A percentile compares a stretch with the other conserved stretches of the same genome.
Evolutionary conservation across 2,329 filamentous ascomycete genomes (phyloP).

Genomic region (Berkeleyomyces rouxiae): DNA sequence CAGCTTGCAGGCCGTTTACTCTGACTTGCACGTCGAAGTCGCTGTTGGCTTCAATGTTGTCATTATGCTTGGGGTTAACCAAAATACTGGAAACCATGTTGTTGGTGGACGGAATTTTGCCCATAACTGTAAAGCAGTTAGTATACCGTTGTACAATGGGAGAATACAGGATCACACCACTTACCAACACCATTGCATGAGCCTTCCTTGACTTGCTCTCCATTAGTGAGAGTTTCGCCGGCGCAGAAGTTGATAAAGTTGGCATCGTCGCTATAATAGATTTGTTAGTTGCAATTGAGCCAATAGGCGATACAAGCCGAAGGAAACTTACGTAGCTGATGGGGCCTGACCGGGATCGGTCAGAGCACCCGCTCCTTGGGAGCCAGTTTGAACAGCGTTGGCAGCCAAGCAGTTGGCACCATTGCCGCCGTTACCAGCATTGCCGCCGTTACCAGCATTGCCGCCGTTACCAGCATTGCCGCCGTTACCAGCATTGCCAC

Average conservation of each 20-base stretch:
- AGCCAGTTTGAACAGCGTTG: constrained; percentile 33
- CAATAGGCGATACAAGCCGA: neutral
- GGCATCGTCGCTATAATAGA: constrained; percentile 29
- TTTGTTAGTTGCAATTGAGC: constrained; percentile 14
- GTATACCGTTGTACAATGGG: constrained; percentile 12
- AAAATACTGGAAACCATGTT: constrained; percentile 44
- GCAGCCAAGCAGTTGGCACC: constrained; percentile 24
- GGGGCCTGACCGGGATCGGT: constrained; percentile 31
- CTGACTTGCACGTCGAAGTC: constrained; percentile 38
- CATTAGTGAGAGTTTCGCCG: constrained; percentile 42
- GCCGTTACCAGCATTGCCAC: constrained; percentile 16
- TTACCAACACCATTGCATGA: constrained; percentile 48
- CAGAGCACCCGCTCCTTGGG: constrained; percentile 31
- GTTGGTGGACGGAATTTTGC: constrained; percentile 36
- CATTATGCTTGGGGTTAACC: constrained; percentile 33
- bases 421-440: constrained; percentile 17
- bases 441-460: constrained; percentile 15
- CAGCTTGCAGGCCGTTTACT: constrained; percentile 35
- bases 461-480: constrained; percentile 14
- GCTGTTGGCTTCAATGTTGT: constrained; percentile 29
- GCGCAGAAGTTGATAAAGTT: constrained; percentile 50
- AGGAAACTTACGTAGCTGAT: constrained; percentile 32
- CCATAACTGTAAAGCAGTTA: constrained; percentile 31
- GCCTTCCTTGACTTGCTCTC: constrained; percentile 37
- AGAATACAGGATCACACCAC: constrained; percentile 17